phyloP scores from a whole-genome alignment of 192 early-diverging fungal species.

The Backusella circina region DNA sequence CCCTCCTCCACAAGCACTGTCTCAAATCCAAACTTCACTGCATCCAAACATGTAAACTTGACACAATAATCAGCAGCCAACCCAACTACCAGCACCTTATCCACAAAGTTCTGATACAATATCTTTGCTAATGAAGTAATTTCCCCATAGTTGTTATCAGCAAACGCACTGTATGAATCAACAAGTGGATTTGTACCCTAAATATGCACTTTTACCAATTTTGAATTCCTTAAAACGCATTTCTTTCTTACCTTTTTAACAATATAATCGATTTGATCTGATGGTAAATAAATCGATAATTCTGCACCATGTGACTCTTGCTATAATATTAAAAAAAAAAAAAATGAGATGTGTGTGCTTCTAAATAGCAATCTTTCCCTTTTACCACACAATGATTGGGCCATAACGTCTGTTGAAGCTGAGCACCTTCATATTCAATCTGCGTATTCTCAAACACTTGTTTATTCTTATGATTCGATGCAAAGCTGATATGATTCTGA shows the following conservation, averaged over 20 bases:
- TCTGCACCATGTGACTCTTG: constrained; percentile 20
- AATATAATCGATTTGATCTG: neutral
- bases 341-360: neutral
- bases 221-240: neutral
- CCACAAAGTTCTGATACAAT: constrained; percentile 15
- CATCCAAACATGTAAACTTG: constrained; percentile 28
- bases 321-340: neutral
- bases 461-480: constrained; percentile 18
- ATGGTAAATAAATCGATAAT: neutral
- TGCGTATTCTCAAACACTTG: constrained; percentile 9
- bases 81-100: constrained; percentile 16
- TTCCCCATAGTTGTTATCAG: constrained; percentile 23
- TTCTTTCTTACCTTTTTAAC: constrained; percentile 18
- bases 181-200: constrained; percentile 21
- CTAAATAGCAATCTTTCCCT: neutral
- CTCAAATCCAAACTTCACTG: constrained; percentile 31
- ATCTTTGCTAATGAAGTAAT: constrained; percentile 20
- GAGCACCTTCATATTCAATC: constrained; percentile 13
- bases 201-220: neutral
- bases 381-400: constrained; percentile 35
- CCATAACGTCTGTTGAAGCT: constrained; percentile 17
- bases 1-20: constrained; percentile 22
- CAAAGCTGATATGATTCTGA: constrained; percentile 28
- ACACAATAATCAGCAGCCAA: constrained; percentile 28
- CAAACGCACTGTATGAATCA: constrained; percentile 33